These are phyloP conservation scores for Withania somnifera DNA, from an alignment of 305 asterid genomes.

Conservation along the genomic window DNA sequence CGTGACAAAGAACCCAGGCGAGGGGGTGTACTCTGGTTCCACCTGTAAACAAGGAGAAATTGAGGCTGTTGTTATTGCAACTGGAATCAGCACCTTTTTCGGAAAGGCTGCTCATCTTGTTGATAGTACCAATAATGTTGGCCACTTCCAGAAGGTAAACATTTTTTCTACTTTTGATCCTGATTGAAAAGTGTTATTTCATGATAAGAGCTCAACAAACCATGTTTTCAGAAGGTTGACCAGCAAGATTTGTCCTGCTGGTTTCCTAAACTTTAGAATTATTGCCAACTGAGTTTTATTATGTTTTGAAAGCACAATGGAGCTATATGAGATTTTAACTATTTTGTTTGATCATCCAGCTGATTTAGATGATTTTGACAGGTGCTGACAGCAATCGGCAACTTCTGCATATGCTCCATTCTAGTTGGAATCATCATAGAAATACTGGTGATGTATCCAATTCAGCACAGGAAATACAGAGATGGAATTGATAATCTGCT, in stretches of 20 bases:
- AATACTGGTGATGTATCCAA: slow-evolving; percentile 76
- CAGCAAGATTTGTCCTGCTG: not conserved
- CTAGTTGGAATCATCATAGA: slow-evolving; percentile 62
- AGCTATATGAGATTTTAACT: not conserved
- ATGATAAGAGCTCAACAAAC: not conserved
- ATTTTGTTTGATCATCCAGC: not conserved
- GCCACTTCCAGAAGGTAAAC: slow-evolving; percentile 81
- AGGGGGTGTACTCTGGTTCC: slow-evolving; percentile 73
- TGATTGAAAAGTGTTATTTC: not conserved
- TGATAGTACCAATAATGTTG: slow-evolving; percentile 76
- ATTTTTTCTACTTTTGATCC: not conserved
- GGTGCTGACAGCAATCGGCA: slow-evolving; percentile 89
- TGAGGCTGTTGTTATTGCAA: slow-evolving; percentile 85
- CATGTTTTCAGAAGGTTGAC: not conserved
- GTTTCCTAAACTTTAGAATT: not conserved
- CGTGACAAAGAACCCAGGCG: slow-evolving; percentile 57
- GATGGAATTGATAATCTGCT: slow-evolving; percentile 76
- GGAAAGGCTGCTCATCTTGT: slow-evolving; percentile 96
- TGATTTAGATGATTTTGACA: slow-evolving; percentile 10
- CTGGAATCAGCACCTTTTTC: slow-evolving; percentile 86
- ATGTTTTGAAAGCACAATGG: not conserved
- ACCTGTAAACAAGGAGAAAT: slow-evolving; percentile 95
- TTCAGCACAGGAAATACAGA: slow-evolving; percentile 65
- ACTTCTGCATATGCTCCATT: slow-evolving; percentile 89
- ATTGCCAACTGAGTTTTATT: not conserved